These are phyloP conservation scores for Backusella morwellensis DNA, from an alignment of 192 early-diverging fungal genomes.

Conservation along the genomic window DNA sequence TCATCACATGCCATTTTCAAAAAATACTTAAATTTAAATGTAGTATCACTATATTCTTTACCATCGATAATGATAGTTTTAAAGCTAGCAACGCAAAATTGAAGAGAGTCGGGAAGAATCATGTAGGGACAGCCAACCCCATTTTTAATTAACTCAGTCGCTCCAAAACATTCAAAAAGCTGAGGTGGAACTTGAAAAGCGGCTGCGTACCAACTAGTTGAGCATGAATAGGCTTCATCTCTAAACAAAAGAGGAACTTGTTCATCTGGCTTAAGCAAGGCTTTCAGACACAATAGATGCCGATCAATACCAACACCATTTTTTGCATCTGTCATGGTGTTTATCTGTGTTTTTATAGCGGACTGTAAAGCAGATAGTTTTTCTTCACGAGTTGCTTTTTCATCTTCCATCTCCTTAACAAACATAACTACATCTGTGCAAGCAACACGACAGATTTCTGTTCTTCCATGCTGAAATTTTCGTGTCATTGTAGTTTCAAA, in stretches of 20 bases:
- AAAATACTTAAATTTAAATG: conserved; percentile 68
- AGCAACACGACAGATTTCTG: conserved; percentile 88
- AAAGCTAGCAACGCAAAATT: conserved; percentile 83
- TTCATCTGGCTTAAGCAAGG: conserved; percentile 71
- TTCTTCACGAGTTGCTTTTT: conserved; percentile 34
- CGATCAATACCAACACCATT: conserved; percentile 89
- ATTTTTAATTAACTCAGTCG: conserved; percentile 80
- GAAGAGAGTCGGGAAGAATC: conserved; percentile 79
- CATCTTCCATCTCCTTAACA: conserved; percentile 85
- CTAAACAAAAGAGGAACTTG: conserved; percentile 80
- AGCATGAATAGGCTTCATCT: conserved; percentile 76
- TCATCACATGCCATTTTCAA: conserved; percentile 85
- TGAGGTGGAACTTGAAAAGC: conserved; percentile 90
- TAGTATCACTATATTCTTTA: conserved; percentile 48
- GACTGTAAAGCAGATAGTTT: conserved; percentile 69
- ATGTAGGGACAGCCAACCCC: conserved; percentile 93
- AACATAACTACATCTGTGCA: conserved; percentile 74
- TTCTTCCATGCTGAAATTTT: conserved; percentile 90
- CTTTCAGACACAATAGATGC: conserved; percentile 79
- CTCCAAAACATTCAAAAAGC: conserved; percentile 91
- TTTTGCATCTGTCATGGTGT: conserved; percentile 74
- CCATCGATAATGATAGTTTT: conserved; percentile 55
- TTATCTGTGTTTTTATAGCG: conserved; percentile 76
- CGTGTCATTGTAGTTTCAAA: conserved; percentile 92
- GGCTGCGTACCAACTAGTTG: conserved; percentile 84